A percentile compares a stretch with the other conserved stretches of the same genome.
These are phyloP conservation scores for Sporisorium sorghi DNA, from an alignment of 1,284 basidiomycete genomes.

Conservation along the genomic window DNA sequence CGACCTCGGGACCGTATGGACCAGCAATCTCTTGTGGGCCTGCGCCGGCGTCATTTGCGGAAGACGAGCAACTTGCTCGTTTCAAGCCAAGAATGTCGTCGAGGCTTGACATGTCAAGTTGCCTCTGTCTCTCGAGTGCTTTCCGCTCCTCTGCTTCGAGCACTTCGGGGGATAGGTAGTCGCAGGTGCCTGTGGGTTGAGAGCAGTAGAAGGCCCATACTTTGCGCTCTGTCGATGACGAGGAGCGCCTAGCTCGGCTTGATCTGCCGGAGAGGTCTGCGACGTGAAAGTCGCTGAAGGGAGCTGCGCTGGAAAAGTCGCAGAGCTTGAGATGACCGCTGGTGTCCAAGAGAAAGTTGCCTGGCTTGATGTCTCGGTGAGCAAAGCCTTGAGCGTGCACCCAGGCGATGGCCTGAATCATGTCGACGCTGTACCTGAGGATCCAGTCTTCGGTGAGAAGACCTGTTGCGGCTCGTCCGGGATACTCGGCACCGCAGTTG, in stretches of 20 bases:
- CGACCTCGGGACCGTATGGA: slow-evolving; percentile 65
- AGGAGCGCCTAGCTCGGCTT: not conserved
- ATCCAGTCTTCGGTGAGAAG: slow-evolving; percentile 61
- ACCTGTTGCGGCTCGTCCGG: slow-evolving; percentile 55
- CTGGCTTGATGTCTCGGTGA: slow-evolving; percentile 67
- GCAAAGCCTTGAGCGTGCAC: slow-evolving; percentile 61
- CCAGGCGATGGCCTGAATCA: slow-evolving; percentile 66
- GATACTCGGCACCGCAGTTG: slow-evolving; percentile 48
- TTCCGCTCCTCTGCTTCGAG: slow-evolving; percentile 61
- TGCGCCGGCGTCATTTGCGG: not conserved
- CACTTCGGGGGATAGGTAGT: slow-evolving; percentile 68
- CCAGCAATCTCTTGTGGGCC: slow-evolving; percentile 42
- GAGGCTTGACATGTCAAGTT: slow-evolving; percentile 26
- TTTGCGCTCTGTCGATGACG: slow-evolving; percentile 31
- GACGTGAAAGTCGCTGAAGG: slow-evolving; percentile 54
- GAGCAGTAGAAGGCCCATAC: slow-evolving; percentile 63
- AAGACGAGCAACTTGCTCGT: not conserved
- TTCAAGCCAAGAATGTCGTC: slow-evolving; percentile 33
- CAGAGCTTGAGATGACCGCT: slow-evolving; percentile 67
- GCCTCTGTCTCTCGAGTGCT: slow-evolving; percentile 44
- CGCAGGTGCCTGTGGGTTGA: slow-evolving; percentile 64
- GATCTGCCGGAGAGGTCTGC: not conserved
- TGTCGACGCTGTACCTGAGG: slow-evolving; percentile 61
- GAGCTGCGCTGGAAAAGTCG: slow-evolving; percentile 67
- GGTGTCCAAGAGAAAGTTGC: slow-evolving; percentile 64